Conservation (phyloP, 345 rosid species). For the Sonneratia alba region DNA sequence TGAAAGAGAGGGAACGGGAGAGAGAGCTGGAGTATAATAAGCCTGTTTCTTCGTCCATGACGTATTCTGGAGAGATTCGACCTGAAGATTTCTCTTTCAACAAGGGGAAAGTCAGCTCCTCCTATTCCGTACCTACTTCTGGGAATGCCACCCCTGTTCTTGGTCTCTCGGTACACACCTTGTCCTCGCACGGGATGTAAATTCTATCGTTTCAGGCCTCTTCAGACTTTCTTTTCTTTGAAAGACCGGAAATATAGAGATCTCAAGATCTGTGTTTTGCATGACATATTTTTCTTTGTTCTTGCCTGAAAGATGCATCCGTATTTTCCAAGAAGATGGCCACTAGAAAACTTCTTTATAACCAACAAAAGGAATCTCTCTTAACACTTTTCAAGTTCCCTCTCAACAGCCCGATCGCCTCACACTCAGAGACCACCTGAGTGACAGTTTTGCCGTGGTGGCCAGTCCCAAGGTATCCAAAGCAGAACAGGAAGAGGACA, state of each 20-base stretch:
- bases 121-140: slow-evolving; percentile 9
- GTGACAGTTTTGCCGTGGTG: background rate
- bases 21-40: slow-evolving; percentile 20
- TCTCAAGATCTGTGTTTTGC: background rate
- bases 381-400: background rate
- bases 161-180: slow-evolving; percentile 10
- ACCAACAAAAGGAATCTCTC: background rate
- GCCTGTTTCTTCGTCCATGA: slow-evolving; percentile 26
- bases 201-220: background rate
- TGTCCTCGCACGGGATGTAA: background rate
- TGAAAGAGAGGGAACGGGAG: slow-evolving; percentile 19
- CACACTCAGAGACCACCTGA: slow-evolving; percentile 2
- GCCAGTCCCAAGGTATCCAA: background rate
- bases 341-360: no score
- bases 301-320: no score
- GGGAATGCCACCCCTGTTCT: slow-evolving; percentile 12
- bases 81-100: slow-evolving; percentile 34
- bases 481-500: slow-evolving; percentile 10
- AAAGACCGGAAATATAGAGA: background rate
- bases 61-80: slow-evolving; percentile 20
- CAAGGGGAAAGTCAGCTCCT: slow-evolving; percentile 10
- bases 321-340: no score
- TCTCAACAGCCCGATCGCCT: slow-evolving; percentile 12
- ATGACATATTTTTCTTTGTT: no score
- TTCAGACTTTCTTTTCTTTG: background rate